Base-by-base conservation (phyloP, 1,284 basidiomycete genomes). In the Xanthoconium separans region DNA sequence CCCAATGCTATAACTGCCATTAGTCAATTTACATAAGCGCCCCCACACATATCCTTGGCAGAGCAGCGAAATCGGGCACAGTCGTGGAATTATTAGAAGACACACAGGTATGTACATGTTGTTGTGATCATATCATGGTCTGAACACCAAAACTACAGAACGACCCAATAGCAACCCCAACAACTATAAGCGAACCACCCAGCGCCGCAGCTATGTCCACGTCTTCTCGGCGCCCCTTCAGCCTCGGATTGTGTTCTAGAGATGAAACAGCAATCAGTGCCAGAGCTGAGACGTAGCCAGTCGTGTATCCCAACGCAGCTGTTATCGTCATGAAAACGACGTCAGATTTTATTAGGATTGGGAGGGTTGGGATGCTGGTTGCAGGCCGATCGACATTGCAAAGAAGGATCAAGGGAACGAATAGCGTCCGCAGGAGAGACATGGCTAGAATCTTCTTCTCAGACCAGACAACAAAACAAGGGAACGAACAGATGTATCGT, bases 381-480 rank as follows among this genome's bases (percentile, higher is more conserved):
- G 6, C 31, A 29, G 22, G 31, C 20, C 40, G 51, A 20, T 51
- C 42, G 27, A 51, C 18, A 12, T 51, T 51, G 27, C 49, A 39
- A 12, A 44, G 10, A 39, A 44, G 42, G 34, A 51, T 11, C 13
- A 44, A 12, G 2, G 49, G 42, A 11, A 51, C 30, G 18, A 44
- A 44, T 34, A 39, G 2, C 42, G 49, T 51, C 34, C 42, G 33
- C 6, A 51, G 27, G 33, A 50, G 49, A 4, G 50, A 44, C 50
- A 51, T 44, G 18, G 16, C 27, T 4, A 51, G 43, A 31, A 44
- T 51, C 27, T 44, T 51, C 42, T 46, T 39, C 20, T 20, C 51
- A 2, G 44, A 41, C 51, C 50, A 51, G 31, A 52, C 24, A 24
- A 16, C 4, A 4, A 49, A 11, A 11, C 44, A 16, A 29, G 44